Evolutionary conservation across 1,284 basidiomycete genomes (phyloP), one percentile per base, ranked within the genome.

Genomic region (Microbotryum silenes-acaulis): DNA sequence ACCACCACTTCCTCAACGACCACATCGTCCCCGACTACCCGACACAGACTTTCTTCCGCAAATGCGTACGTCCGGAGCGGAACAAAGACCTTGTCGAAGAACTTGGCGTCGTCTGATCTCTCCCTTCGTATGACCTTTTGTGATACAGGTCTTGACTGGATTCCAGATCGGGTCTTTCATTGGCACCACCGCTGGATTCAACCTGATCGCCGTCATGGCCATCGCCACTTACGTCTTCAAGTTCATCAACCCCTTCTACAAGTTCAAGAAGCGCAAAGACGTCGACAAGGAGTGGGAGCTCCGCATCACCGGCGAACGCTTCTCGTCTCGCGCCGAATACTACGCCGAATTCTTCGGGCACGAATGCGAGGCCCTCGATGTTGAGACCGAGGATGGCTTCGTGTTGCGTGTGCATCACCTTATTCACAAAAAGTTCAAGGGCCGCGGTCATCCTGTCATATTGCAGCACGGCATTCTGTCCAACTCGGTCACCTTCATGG

Each of bases 201-300:
- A 86, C 66, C 69, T 89, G 85, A 71, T 87, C 84, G 37, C 79
- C 69, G 14, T 81, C 83, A 70, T 88, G 87, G 10, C 86, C 85
- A 69, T 89, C 87, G 75, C 87, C 85, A 66, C 81, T 80, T 59
- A 85, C 86, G 53, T 51, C 9, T 47, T 21, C 18, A 37, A 52
- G 10, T 52, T 51, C 27, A 12, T 63, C 23, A 66, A 60, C 48
- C 64, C 64, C 49, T 54, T 66, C 49, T 50, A 60, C 50, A 63
- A 66, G 61, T 33, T 42, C 5, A 62, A 59, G 56, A 59, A 62
- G 3, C 42, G 62, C 20, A 46, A 57, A 4, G 52, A 54, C 16
- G 52, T 56, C 52, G 62, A 64, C 18, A 57, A 60, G 48, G 62
- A 65, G 53, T 67, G 47, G 52, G 66, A 63, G 56, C 46, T 52